Conservation (phyloP, 208 protist species). For the Porcisia hertigi region DNA sequence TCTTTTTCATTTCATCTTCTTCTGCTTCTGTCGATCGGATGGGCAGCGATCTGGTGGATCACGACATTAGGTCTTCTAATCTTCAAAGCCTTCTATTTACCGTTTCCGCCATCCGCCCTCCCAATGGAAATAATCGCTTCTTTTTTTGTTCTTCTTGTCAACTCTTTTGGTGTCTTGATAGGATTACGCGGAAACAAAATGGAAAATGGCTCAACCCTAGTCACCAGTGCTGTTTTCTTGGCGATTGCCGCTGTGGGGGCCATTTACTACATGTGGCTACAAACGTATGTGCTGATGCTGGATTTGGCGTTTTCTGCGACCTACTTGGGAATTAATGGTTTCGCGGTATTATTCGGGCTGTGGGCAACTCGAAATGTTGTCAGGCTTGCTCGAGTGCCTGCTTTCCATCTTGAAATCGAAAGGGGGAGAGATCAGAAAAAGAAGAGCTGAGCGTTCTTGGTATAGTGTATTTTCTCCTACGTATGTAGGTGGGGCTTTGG, state of each 20-base stretch:
- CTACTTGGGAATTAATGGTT: slow-evolving; percentile 52
- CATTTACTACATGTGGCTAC: slow-evolving; percentile 84
- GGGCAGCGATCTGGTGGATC: slow-evolving; percentile 53
- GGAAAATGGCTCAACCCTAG: slow-evolving; percentile 31
- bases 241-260: slow-evolving; percentile 45
- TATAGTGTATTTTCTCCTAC: neutral
- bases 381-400: slow-evolving; percentile 16
- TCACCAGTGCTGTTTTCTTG: slow-evolving; percentile 40
- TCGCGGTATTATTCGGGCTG: slow-evolving; percentile 40
- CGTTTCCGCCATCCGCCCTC: slow-evolving; percentile 64
- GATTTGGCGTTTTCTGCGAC: slow-evolving; percentile 68
- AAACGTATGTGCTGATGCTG: slow-evolving; percentile 82
- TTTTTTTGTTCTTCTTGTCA: slow-evolving; percentile 53
- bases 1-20: slow-evolving; percentile 66
- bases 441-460: neutral
- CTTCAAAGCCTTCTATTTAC: slow-evolving; percentile 55
- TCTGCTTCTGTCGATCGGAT: slow-evolving; percentile 37
- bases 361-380: slow-evolving; percentile 33
- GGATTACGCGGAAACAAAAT: slow-evolving; percentile 64
- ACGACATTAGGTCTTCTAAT: slow-evolving; percentile 60
- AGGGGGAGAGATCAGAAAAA: slow-evolving; percentile 8
- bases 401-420: slow-evolving; percentile 14
- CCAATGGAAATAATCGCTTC: slow-evolving; percentile 64
- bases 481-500: no score
- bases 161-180: slow-evolving; percentile 38